These are phyloP conservation scores for Aspergillus eucalypticola DNA, from an alignment of 2,329 filamentous ascomycete species.

Conservation along the genomic window DNA sequence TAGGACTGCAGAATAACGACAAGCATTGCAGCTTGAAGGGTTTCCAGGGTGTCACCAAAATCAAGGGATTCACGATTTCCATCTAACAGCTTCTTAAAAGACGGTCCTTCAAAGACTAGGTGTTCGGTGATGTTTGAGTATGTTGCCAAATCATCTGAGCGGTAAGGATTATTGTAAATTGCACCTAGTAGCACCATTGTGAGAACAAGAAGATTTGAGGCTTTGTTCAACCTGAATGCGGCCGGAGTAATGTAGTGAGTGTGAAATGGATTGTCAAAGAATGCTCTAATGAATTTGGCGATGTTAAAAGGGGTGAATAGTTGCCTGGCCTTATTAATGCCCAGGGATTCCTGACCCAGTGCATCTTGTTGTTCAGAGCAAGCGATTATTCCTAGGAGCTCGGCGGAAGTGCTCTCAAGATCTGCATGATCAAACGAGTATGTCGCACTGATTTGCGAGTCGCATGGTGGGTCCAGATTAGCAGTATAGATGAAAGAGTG, in stretches of 20 bases:
- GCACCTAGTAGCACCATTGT: neutral
- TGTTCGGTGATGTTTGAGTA: neutral
- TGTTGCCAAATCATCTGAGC: neutral
- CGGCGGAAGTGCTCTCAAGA: neutral
- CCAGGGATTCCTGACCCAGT: neutral
- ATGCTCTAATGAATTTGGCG: neutral
- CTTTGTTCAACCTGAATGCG: neutral
- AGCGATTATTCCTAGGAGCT: neutral
- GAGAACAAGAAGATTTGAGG: neutral
- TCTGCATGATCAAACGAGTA: neutral
- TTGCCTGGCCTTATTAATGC: neutral
- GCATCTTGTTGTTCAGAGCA: neutral
- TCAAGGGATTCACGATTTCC: neutral
- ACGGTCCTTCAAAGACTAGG: neutral
- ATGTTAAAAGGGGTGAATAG: neutral
- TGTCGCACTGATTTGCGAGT: neutral
- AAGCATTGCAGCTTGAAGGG: neutral
- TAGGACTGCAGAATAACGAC: neutral
- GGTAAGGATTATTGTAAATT: neutral
- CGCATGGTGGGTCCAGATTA: neutral
- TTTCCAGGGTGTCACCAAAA: neutral
- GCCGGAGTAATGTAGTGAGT: neutral
- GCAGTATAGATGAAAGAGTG: neutral
- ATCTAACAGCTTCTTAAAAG: neutral
- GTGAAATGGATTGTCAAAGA: neutral